These are phyloP conservation scores for Salix purpurea DNA, from an alignment of 345 rosid species.

Conservation along the genomic window DNA sequence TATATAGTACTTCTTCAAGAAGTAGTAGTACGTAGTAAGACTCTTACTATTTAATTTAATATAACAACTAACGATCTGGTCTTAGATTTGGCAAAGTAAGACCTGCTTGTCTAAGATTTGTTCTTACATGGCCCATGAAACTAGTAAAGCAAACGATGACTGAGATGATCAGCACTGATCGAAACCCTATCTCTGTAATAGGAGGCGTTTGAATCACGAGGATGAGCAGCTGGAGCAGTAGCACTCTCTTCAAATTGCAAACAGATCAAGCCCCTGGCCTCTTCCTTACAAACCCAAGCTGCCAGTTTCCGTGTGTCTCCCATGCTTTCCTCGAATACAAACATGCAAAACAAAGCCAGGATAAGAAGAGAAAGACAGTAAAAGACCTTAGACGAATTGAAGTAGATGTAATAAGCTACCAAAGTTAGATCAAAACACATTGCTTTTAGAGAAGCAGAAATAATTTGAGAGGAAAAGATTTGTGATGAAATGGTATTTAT, in stretches of 20 bases:
- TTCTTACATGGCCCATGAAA: background rate
- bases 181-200: background rate
- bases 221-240: background rate
- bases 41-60: no score
- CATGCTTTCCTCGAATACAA: background rate
- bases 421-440: conserved; percentile 23
- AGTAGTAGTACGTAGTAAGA: no score
- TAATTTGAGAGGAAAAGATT: background rate
- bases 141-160: background rate
- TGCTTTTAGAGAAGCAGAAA: background rate
- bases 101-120: background rate
- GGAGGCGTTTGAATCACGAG: background rate
- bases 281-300: conserved; percentile 10
- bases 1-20: no score
- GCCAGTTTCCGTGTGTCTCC: conserved; percentile 1
- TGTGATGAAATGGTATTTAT: no score
- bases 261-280: background rate
- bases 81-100: background rate
- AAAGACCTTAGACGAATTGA: conserved; percentile 16
- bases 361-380: conserved; percentile 19
- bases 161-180: background rate
- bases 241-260: background rate
- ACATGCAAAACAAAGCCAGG: conserved; percentile 18
- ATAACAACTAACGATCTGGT: background rate
- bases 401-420: conserved; percentile 30